Base-by-base conservation (phyloP, 1,284 basidiomycete species). In the Cryptococcus sp. region DNA sequence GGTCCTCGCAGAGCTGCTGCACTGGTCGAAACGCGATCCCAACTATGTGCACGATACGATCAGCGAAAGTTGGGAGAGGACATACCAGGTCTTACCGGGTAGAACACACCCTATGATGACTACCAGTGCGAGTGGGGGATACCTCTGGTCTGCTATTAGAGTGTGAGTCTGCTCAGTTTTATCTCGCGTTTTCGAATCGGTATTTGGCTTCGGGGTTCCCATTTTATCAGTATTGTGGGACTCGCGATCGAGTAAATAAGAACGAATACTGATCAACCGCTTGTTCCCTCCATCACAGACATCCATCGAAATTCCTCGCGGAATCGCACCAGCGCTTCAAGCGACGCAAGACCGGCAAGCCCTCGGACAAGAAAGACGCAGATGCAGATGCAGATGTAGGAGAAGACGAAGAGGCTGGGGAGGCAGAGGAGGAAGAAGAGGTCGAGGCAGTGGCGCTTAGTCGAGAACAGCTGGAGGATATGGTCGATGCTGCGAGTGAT, bases 51-150 rank as follows among this genome's bases (percentile, higher is more conserved):
- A 87, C 31, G 87, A 93, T 10, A 87, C 85, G 20, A 81, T 99
- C 16, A 89, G 89, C 1, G 95, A 99, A 80, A 84, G 87, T 11
- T 99, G 91, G 89, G 78, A 93, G 50, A 85, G 96, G 51, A 85
- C 86, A 64, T 99, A 98, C 80, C 95, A 98, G 76, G 86, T 86
- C 11, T 82, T 99, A 19, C 95, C 95, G 23, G 95, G 95, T 16
- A 84, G 96, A 38, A 96, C 92, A 45, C 96, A 99, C 80, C 96
- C 96, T 0, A 87, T 86, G 67, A 99, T 99, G 96, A 88, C 84
- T 59, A 91, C 88, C 50, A 89, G 90, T 17, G 91, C 90, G 1
- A 88, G 89, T 3, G 93, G 91, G 5, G 95, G 96, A 0, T 97
- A 87, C 78, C 80, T 99, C 27, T 82, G 98, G 49, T 87, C 90